A percentile compares a stretch with the other conserved stretches of the same genome.
Evolutionary conservation across 2,329 filamentous ascomycete genomes (phyloP).

Genomic region (Aspergillus tubingensis): DNA sequence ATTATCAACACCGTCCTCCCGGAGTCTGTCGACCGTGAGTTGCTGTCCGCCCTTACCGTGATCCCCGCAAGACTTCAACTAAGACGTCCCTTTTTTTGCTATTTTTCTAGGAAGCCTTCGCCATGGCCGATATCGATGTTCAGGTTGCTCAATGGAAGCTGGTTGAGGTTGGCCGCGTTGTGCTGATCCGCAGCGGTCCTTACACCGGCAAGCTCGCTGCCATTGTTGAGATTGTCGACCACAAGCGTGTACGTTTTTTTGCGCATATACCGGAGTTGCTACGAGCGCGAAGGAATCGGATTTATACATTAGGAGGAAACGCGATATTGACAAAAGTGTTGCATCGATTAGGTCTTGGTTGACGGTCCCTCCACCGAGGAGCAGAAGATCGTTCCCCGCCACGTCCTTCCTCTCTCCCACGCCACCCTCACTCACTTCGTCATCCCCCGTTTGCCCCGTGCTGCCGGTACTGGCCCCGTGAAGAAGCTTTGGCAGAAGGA

Average conservation of each 20-base stretch:
- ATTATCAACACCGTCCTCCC: slow-evolving; percentile 36
- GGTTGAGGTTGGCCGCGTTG: slow-evolving; percentile 97
- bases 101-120: slow-evolving; percentile 59
- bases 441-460: slow-evolving; percentile 82
- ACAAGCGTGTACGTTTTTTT: slow-evolving; percentile 89
- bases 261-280: slow-evolving; percentile 12
- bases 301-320: slow-evolving; percentile 4
- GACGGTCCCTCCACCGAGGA: slow-evolving; percentile 87
- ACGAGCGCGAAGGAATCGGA: slow-evolving; percentile 7
- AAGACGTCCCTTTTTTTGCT: slow-evolving; percentile 27
- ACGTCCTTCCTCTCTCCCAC: slow-evolving; percentile 78
- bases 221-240: slow-evolving; percentile 99
- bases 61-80: slow-evolving; percentile 22
- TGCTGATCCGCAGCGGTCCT: slow-evolving; percentile 83
- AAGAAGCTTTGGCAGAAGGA: slow-evolving; percentile 88
- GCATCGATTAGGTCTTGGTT: slow-evolving; percentile 74
- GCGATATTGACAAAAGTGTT: slow-evolving; percentile 25
- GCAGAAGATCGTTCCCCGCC: slow-evolving; percentile 79
- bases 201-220: slow-evolving; percentile 83
- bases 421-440: slow-evolving; percentile 87
- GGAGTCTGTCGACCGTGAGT: slow-evolving; percentile 47
- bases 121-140: slow-evolving; percentile 81
- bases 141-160: slow-evolving; percentile 86
- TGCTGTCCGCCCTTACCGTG: slow-evolving; percentile 18
- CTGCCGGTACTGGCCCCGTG: slow-evolving; percentile 76